Evolutionary conservation across 495 filamentous ascomycete species (phyloP).

Genomic region (Friedmanniomyces endolithicus): DNA sequence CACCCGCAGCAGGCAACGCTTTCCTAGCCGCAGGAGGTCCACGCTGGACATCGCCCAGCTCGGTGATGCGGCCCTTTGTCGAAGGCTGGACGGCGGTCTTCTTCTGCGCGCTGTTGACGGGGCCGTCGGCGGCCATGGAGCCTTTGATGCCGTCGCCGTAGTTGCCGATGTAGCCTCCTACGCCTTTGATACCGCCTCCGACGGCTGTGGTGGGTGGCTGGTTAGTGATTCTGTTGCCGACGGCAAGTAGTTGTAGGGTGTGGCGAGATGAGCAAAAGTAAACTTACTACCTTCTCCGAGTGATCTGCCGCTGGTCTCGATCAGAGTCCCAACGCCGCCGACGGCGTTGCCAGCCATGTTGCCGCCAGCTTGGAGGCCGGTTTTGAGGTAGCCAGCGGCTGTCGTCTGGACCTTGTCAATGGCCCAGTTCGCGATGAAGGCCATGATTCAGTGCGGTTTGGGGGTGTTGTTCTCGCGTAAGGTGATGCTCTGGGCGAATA

Average conservation of each 20-base stretch:
- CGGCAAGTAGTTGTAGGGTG: neutral
- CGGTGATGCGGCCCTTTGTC: slow-evolving; percentile 4
- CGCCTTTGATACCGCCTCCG: slow-evolving; percentile 12
- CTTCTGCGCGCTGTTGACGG: slow-evolving; percentile 11
- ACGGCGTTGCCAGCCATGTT: slow-evolving; percentile 17
- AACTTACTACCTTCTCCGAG: slow-evolving; percentile 17
- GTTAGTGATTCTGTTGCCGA: neutral
- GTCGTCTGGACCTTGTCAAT: slow-evolving; percentile 7
- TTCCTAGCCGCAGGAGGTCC: slow-evolving; percentile 1
- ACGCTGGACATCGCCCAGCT: neutral
- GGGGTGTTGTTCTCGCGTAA: no score
- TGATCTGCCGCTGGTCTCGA: slow-evolving; percentile 8
- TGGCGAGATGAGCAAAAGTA: neutral
- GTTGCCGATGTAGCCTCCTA: slow-evolving; percentile 16
- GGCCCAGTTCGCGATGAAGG: slow-evolving; percentile 12
- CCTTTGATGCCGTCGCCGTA: slow-evolving; percentile 17
- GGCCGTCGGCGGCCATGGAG: slow-evolving; percentile 15
- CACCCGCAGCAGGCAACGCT: slow-evolving; percentile 2
- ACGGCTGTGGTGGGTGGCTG: slow-evolving; percentile 2
- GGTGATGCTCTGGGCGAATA: no score
- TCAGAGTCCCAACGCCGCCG: slow-evolving; percentile 13
- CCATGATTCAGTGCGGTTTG: neutral
- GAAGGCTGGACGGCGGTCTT: slow-evolving; percentile 4
- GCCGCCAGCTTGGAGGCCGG: slow-evolving; percentile 17
- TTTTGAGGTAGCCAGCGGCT: slow-evolving; percentile 12